These are phyloP conservation scores for Flaveria trinervia DNA, from an alignment of 129 eudicot genomes.

Conservation along the genomic window DNA sequence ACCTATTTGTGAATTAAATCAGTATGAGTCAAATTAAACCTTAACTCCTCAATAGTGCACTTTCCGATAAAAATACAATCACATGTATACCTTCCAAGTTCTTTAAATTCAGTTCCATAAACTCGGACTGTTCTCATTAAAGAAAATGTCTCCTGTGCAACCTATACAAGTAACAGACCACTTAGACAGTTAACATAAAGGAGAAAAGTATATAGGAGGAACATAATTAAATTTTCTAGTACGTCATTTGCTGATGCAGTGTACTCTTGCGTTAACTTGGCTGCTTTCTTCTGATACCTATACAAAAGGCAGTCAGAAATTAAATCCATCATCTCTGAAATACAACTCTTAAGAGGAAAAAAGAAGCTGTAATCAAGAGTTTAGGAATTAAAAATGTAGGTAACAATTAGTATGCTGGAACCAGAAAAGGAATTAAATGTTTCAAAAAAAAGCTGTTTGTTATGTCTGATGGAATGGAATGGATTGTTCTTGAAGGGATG, in stretches of 20 bases:
- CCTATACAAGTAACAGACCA: slow-evolving; percentile 46
- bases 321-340: slow-evolving; percentile 15
- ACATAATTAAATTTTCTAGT: slow-evolving; percentile 28
- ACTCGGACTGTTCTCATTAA: slow-evolving; percentile 97
- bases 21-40: slow-evolving; percentile 12
- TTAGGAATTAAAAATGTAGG: background rate
- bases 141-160: slow-evolving; percentile 96
- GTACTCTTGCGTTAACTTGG: slow-evolving; percentile 83
- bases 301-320: slow-evolving; percentile 17
- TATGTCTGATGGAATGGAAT: slow-evolving; percentile 6
- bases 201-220: background rate
- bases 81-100: slow-evolving; percentile 64
- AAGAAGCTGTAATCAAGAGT: background rate
- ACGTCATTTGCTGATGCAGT: slow-evolving; percentile 96
- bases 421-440: background rate
- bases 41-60: slow-evolving; percentile 6
- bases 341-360: slow-evolving; percentile 3
- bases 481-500: background rate
- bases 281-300: slow-evolving; percentile 99
- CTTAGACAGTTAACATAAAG: slow-evolving; percentile 2
- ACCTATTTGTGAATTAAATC: slow-evolving; percentile 47
- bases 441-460: background rate
- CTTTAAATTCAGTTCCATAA: slow-evolving; percentile 91
- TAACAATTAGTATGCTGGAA: background rate
- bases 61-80: background rate